phyloP scores from a whole-genome alignment of 345 rosid species.

The Triadica sebifera region DNA sequence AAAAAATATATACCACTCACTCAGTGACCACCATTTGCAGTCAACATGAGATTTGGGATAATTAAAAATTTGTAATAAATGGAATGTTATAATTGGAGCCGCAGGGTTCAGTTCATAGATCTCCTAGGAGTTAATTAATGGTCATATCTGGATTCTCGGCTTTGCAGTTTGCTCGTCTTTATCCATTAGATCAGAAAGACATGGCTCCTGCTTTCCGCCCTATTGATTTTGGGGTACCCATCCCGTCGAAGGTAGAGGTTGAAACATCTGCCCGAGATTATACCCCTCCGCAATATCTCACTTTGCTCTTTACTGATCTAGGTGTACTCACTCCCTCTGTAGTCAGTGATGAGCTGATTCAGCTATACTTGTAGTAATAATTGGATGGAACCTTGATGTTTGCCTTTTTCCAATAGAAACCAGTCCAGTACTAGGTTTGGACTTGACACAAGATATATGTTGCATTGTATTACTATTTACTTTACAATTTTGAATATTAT shows the following conservation, averaged over 20 bases:
- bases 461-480: neutral
- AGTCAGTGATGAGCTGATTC: constrained; percentile 88
- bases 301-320: constrained; percentile 86
- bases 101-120: neutral
- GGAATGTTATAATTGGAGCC: neutral
- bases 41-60: neutral
- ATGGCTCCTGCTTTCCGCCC: constrained; percentile 75
- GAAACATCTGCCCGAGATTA: constrained; percentile 89
- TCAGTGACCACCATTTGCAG: neutral
- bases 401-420: neutral
- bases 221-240: constrained; percentile 80
- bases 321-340: constrained; percentile 95
- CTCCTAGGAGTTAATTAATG: neutral
- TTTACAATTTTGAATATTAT: constrained; percentile 8
- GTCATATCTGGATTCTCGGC: neutral
- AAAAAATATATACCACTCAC: too few species aligned
- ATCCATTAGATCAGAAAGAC: constrained; percentile 92
- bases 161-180: constrained; percentile 88
- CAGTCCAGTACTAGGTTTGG: neutral
- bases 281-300: constrained; percentile 87
- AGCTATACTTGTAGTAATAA: constrained; percentile 58
- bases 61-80: neutral
- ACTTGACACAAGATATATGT: neutral
- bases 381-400: constrained; percentile 3
- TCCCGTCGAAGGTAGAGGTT: constrained; percentile 88